Base-by-base conservation (phyloP, 192 early-diverging fungal genomes). In the Entomortierella parvispora region DNA sequence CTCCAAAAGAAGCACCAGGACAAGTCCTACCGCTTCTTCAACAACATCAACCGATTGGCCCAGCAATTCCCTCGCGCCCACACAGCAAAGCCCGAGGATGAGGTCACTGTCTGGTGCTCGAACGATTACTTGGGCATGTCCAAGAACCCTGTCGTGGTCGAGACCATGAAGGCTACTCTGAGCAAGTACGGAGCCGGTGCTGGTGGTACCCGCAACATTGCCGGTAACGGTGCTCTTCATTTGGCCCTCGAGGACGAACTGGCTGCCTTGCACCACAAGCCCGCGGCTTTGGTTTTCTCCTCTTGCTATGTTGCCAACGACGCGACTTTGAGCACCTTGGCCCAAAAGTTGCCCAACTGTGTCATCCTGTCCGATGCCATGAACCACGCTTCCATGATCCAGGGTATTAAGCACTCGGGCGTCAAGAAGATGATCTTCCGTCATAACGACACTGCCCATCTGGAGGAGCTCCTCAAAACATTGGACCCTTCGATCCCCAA, bases 341-440 rank as follows among this genome's bases (percentile, higher is more conserved):
- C 93, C 58, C 80, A 86, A 46, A 92, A 95, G 72, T 81, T 98
- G 68, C 96, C 96, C 50, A 90, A 87, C 28, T 96, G 95, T 80
- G 90, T 96, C 17, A 96, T 98, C 79, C 95, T 98, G 65, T 97
- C 95, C 48, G 96, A 98, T 81, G 81, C 91, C 18, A 87, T 92
- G 70, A 98, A 98, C 84, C 96, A 98, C 67, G 96, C 96, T n/a
- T 97, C 95, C 12, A 98, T 98, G 96, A 98, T 98, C 80, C 95
- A 97, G 85, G 96, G 96, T 65, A 96, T 98, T 71, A 90, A 90
- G 65, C 88, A 98, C 87, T 97, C 96, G 20, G 82, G 90, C 26
- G 94, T 93, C 17, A 79, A 85, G 48, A 96, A 96, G 86, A 88
- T 90, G 62, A 89, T 98, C 25, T 98, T 98, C 85, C 86, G 91